These are phyloP conservation scores for Talaromyces liani DNA, from an alignment of 495 filamentous ascomycete genomes.

Conservation along the genomic window DNA sequence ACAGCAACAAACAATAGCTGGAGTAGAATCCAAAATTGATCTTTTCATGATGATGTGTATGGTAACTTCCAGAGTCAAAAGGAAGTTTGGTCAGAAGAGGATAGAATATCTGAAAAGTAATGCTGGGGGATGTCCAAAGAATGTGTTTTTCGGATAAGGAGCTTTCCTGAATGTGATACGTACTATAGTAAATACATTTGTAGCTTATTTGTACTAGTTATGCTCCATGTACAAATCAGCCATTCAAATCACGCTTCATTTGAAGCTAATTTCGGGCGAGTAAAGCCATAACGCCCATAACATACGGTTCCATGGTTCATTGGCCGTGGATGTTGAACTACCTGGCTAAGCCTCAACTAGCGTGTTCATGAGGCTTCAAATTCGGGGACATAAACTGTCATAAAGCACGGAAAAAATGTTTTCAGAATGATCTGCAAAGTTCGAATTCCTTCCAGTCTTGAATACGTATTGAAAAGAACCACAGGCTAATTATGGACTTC, in stretches of 20 bases:
- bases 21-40: not conserved
- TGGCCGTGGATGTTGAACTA: not conserved
- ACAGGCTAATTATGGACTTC: not conserved
- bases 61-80: not conserved
- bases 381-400: not conserved
- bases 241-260: not conserved
- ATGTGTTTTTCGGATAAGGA: not conserved
- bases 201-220: not conserved
- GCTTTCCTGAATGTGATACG: not conserved
- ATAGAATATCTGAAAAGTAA: not conserved
- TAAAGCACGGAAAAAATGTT: not conserved
- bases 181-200: not conserved
- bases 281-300: not conserved
- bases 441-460: not conserved
- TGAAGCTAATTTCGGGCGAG: not conserved
- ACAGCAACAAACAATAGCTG: not conserved
- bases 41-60: not conserved
- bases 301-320: not conserved
- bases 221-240: not conserved
- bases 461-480: not conserved
- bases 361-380: not conserved
- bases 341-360: not conserved
- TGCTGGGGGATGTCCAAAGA: not conserved
- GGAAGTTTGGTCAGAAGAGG: no score
- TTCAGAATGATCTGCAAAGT: not conserved